A percentile compares a stretch with the other conserved stretches of the same genome.
Evolutionary conservation across 345 rosid species (phyloP).

Genomic region (Theobroma cacao): DNA sequence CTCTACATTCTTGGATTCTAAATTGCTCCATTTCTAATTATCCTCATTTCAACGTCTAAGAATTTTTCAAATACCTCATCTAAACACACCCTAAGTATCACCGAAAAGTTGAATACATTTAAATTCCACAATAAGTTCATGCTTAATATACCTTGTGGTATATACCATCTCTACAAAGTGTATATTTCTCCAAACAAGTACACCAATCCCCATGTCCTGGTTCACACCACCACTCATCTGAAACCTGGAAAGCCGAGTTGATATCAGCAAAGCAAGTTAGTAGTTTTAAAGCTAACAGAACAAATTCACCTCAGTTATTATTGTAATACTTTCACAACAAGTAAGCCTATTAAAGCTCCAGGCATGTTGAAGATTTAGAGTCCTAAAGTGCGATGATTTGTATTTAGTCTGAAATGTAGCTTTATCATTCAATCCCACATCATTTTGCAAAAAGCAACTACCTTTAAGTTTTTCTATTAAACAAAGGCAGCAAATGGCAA

Average conservation of each 20-base stretch:
- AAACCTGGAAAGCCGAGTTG: slow-evolving; percentile 41
- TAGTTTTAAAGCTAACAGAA: neutral
- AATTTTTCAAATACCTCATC: neutral
- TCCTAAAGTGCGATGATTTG: neutral
- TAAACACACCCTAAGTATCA: neutral
- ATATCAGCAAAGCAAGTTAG: neutral
- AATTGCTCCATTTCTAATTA: neutral
- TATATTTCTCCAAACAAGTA: slow-evolving; percentile 66
- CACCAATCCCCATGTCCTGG: slow-evolving; percentile 86
- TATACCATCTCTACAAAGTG: slow-evolving; percentile 70
- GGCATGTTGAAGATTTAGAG: neutral
- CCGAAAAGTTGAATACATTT: neutral
- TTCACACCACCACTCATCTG: slow-evolving; percentile 82
- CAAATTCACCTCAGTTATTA: neutral
- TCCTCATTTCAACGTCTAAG: neutral
- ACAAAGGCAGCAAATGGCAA: neutral
- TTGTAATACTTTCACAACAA: neutral
- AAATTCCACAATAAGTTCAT: neutral
- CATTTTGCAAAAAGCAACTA: neutral
- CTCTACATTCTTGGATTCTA: neutral
- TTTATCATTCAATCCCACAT: neutral
- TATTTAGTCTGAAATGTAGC: neutral
- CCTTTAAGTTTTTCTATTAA: neutral
- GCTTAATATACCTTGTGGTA: slow-evolving; percentile 60
- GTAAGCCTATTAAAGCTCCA: neutral